Evolutionary conservation across 1,284 basidiomycete species (phyloP), one percentile per base, ranked within the genome.

Genomic region (Kwoniella shivajii): DNA sequence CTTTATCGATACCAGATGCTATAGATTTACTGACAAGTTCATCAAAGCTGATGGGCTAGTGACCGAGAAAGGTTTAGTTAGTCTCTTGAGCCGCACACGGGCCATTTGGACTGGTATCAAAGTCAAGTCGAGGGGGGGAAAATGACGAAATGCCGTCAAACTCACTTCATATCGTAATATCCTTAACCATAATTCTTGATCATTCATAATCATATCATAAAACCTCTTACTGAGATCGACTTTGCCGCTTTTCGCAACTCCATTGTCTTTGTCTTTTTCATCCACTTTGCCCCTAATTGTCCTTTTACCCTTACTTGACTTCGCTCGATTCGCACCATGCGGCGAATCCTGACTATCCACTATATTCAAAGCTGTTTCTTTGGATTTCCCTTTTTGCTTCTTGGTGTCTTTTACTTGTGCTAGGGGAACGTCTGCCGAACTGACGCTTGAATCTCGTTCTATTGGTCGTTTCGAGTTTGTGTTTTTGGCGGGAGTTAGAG

Each of bases 91-190:
- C n/a, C n/a, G n/a, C n/a, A n/a, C n/a, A n/a, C n/a, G n/a, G n/a
- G n/a, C n/a, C n/a, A n/a, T n/a, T n/a, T n/a, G n/a, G n/a, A n/a
- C n/a, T n/a, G n/a, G n/a, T n/a, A 30, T 26, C 3, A 44, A 22
- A 4, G 16, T 39, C 9, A 9, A 31, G 24, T 11, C 3, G 22
- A 26, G 26, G 33, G 16, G 31, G 9, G 10, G 22, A 14, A 20
- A 13, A 29, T 14, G 4, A 9, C 16, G 4, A 20, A 42, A 26
- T 6, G 11, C n/a, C 26, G 11, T 10, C 14, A 0, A 30, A 58
- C 69, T 60, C 43, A 73, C 73, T 58, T 76, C 76, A 55, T 78
- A 78, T 29, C 71, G 67, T 16, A 77, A 57, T 1, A 76, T 63
- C n/a, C 72, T 67, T 9, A 67, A 33, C 38, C 66, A 74, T 22